These are phyloP conservation scores for Nidula niveotomentosa DNA, from an alignment of 1,284 basidiomycete genomes.

Conservation along the genomic window DNA sequence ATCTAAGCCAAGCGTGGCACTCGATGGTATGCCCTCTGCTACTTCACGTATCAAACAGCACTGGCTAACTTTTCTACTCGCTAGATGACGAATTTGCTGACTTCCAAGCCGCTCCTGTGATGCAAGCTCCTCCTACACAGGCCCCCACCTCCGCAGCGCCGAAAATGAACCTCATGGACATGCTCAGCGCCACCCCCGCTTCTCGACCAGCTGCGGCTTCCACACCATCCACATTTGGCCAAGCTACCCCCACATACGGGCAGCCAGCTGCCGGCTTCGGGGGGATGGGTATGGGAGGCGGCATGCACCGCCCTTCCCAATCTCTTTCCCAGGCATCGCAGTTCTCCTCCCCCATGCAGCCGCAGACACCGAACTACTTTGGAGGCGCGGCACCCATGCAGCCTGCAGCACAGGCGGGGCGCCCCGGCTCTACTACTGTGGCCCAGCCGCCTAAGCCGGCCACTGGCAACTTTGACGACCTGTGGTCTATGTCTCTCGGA, in stretches of 20 bases:
- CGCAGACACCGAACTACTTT: conserved; percentile 23
- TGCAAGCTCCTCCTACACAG: conserved; percentile 66
- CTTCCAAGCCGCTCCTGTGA: conserved; percentile 77
- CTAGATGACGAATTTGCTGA: conserved; percentile 89
- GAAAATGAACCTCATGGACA: conserved; percentile 53
- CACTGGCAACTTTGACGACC: conserved; percentile 76
- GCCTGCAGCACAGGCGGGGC: conserved; percentile 12
- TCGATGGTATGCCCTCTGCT: conserved; percentile 41
- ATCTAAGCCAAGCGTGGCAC: conserved; percentile 24
- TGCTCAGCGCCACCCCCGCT: conserved; percentile 39
- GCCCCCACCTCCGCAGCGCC: conserved; percentile 24
- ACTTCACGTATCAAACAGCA: neutral
- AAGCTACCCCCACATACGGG: conserved; percentile 14
- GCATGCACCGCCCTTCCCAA: conserved; percentile 28
- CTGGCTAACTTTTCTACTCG: conserved; percentile 9
- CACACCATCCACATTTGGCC: conserved; percentile 2
- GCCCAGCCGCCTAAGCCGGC: conserved; percentile 13
- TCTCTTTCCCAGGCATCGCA: conserved; percentile 28
- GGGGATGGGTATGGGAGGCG: conserved; percentile 17
- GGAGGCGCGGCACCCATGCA: conserved; percentile 26
- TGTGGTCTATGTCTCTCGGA: conserved; percentile 87
- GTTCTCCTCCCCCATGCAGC: conserved; percentile 23
- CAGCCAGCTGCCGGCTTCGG: conserved; percentile 17
- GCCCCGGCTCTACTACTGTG: conserved; percentile 9
- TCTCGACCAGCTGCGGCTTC: conserved; percentile 15